Evolutionary conservation across 305 asterid genomes (phyloP).

Genomic region (Salvia sclarea): DNA sequence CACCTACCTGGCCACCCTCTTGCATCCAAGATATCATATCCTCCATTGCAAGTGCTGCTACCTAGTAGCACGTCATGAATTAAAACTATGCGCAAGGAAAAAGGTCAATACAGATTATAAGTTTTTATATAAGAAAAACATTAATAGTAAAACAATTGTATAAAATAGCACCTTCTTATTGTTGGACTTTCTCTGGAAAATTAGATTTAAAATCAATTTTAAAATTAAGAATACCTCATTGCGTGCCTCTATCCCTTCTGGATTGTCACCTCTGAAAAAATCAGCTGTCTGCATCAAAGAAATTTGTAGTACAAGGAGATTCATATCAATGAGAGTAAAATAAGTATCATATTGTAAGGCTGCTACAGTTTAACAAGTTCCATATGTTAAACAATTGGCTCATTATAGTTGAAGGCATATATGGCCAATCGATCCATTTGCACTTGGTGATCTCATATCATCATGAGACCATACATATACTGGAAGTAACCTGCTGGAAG

Average conservation of each 20-base stretch:
- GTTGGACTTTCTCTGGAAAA: not conserved
- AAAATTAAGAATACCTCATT: constrained; percentile 70
- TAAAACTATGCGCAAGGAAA: constrained; percentile 72
- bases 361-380: constrained; percentile 5
- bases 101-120: constrained; percentile 46
- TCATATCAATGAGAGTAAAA: constrained; percentile 28
- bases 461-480: constrained; percentile 23
- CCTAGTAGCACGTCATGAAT: constrained; percentile 86
- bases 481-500: not conserved
- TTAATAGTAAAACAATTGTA: constrained; percentile 23
- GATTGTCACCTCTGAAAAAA: constrained; percentile 94
- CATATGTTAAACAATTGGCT: not conserved
- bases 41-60: constrained; percentile 99
- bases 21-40: constrained; percentile 99
- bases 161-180: constrained; percentile 18
- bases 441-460: constrained; percentile 14
- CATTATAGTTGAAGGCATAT: constrained; percentile 10
- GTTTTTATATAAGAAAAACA: constrained; percentile 14
- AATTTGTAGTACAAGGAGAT: constrained; percentile 26
- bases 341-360: constrained; percentile 17
- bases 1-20: constrained; percentile 97
- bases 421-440: constrained; percentile 5
- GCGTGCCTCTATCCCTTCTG: constrained; percentile 97
- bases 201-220: not conserved
- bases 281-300: constrained; percentile 77